Percentiles rank a stretch among this genome's conserved stretches.
Evolutionary conservation across 2,329 filamentous ascomycete genomes (phyloP).

Genomic region (Tolypocladium nubicola): DNA sequence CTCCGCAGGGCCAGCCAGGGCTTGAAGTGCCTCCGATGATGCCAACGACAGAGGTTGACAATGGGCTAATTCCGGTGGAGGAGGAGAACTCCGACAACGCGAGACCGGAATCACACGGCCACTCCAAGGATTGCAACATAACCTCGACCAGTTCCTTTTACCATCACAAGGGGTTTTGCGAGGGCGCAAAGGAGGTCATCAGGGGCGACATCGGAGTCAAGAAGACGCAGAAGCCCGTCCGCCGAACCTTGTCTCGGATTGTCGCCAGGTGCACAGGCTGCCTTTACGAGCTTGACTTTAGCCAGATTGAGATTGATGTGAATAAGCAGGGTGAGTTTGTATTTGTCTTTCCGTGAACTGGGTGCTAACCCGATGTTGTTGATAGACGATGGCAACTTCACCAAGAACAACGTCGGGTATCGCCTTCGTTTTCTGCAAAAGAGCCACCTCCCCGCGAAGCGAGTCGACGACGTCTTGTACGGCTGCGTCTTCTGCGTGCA

Average conservation of each 20-base stretch:
- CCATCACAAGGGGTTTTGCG: conserved; percentile 42
- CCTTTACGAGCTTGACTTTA: conserved; percentile 42
- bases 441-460: conserved; percentile 37
- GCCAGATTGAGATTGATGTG: conserved; percentile 39
- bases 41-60: conserved; percentile 3
- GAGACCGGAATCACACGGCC: background rate
- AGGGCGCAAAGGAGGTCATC: conserved; percentile 39
- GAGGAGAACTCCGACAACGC: background rate
- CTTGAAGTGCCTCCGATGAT: conserved; percentile 1
- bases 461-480: conserved; percentile 42
- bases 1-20: background rate
- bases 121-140: conserved; percentile 28
- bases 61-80: conserved; percentile 13
- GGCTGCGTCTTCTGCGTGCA: conserved; percentile 45
- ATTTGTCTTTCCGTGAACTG: background rate
- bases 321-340: conserved; percentile 32
- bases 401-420: conserved; percentile 34
- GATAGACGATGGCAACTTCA: conserved; percentile 30
- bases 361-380: background rate
- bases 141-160: conserved; percentile 37
- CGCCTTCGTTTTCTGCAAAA: conserved; percentile 46
- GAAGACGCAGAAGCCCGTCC: conserved; percentile 37
- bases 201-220: conserved; percentile 38
- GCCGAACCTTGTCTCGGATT: conserved; percentile 7
- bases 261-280: conserved; percentile 43